Percentiles rank a stretch among this genome's conserved stretches.
These are phyloP conservation scores for Cutaneotrichosporon dermatis DNA, from an alignment of 1,284 basidiomycete genomes.

Conservation along the genomic window DNA sequence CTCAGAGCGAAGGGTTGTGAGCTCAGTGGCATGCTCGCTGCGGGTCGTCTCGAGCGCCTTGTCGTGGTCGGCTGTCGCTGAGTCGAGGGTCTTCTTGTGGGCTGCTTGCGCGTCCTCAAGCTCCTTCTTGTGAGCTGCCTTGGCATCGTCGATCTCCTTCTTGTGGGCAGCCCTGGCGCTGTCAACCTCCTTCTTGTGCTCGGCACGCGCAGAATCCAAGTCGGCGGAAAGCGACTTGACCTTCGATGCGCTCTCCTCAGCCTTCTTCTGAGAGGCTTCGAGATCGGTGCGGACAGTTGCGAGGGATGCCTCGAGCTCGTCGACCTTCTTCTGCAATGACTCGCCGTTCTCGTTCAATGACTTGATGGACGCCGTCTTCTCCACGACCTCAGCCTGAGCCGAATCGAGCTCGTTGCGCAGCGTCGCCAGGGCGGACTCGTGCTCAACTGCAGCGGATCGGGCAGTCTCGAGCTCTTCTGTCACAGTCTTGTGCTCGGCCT, in stretches of 20 bases:
- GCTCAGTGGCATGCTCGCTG: background rate
- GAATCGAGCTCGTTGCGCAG: conserved; percentile 14
- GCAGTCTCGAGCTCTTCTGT: conserved; percentile 2
- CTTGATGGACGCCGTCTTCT: background rate
- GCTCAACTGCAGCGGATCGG: background rate
- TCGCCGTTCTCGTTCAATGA: background rate
- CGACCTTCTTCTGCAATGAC: background rate
- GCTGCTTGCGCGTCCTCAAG: background rate
- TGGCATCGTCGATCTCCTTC: conserved; percentile 9
- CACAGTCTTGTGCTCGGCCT: conserved; percentile 12
- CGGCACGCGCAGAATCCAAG: background rate
- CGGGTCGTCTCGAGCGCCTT: background rate
- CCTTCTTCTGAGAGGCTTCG: background rate
- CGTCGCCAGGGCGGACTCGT: conserved; percentile 11
- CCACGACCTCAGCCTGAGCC: background rate
- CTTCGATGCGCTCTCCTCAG: background rate
- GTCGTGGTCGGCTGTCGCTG: background rate
- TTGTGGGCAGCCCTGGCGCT: background rate
- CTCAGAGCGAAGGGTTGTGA: background rate
- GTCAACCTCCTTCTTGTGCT: background rate
- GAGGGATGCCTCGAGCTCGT: conserved; percentile 11
- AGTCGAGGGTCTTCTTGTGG: conserved; percentile 8
- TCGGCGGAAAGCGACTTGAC: no score
- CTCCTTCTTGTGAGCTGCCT: background rate
- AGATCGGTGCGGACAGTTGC: conserved; percentile 7